Evolutionary conservation across 805 yeast genomes (phyloP), one percentile per base, ranked within the genome.

Genomic region (Cyberlindnera maritima): DNA sequence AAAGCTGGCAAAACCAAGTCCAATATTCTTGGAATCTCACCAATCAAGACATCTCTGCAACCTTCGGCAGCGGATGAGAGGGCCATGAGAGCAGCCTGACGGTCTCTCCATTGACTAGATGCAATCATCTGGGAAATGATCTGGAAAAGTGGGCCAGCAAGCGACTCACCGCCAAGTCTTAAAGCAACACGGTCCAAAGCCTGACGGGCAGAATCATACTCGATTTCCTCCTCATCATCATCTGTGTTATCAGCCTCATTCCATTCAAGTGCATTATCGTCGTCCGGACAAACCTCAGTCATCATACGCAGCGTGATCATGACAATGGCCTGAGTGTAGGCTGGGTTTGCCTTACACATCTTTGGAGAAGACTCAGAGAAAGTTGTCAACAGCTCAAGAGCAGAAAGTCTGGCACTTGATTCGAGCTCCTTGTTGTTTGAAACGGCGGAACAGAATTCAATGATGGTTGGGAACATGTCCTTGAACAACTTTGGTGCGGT

Each of bases 51-150:
- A 55, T 91, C 97, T 41, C 88, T 77, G 68, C 98, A 92, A 43
- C 99, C 99, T 71, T 94, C 99, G 34, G 97, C 97, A 19, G 96
- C 96, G 5, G 96, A 83, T 0, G 97, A 90, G 23, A 94, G 71
- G 0, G 97, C 97, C 98, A 94, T 94, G 46, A 94, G 70, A 2
- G 97, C 96, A 20, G 96, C 99, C 64, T 91, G 96, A 52, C 97
- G 84, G 64, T 90, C 96, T 65, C 96, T 83, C 99, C 99, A 94
- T 50, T 80, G 78, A 28, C 71, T 63, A 2, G 96, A 83, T 46
- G 71, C 71, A 18, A 88, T 67, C 96, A 94, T 88, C 47, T 79
- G 80, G 17, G 97, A 96, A 48, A 94, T 74, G 63, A 80, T 85
- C 62, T 85, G 87, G 71, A 94, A 94, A 47, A 94, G 72, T 15